Evolutionary conservation across 768 basidiomycete species (phyloP).

Genomic region (Mycena albidolilacea): DNA sequence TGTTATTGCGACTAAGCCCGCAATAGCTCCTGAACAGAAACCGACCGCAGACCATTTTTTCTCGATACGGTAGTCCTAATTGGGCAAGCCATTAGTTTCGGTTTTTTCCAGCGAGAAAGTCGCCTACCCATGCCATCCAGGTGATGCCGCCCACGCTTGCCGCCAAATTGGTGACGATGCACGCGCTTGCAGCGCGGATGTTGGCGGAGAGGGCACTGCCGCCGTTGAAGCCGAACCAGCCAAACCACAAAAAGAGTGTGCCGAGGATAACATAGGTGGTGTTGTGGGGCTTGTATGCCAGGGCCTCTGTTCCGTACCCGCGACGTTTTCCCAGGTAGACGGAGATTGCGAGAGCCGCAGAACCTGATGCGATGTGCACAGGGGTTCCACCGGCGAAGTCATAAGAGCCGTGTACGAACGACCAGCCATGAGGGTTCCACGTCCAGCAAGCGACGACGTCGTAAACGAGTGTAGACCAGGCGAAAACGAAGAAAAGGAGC

Average conservation of each 20-base stretch:
- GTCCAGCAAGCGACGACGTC: slow-evolving; percentile 97
- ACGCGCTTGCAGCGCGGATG: slow-evolving; percentile 88
- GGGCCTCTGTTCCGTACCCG: slow-evolving; percentile 50
- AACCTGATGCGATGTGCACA: slow-evolving; percentile 96
- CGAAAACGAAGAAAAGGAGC: slow-evolving; percentile 89
- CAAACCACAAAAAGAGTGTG: slow-evolving; percentile 86
- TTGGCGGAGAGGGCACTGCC: slow-evolving; percentile 93
- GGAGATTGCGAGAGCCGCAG: slow-evolving; percentile 91
- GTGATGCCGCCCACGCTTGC: slow-evolving; percentile 89
- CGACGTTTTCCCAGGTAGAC: slow-evolving; percentile 76
- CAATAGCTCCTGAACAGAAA: slow-evolving; percentile 95
- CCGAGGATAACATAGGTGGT: slow-evolving; percentile 95
- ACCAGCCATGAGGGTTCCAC: slow-evolving; percentile 89
- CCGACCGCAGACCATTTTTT: slow-evolving; percentile 95
- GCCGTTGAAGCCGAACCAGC: slow-evolving; percentile 96
- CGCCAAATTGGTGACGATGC: slow-evolving; percentile 94
- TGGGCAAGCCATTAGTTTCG: background rate
- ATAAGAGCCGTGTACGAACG: slow-evolving; percentile 77
- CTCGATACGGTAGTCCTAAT: slow-evolving; percentile 92
- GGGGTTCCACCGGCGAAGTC: slow-evolving; percentile 76
- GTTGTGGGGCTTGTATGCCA: slow-evolving; percentile 96
- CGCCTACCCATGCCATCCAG: slow-evolving; percentile 90
- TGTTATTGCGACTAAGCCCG: slow-evolving; percentile 91
- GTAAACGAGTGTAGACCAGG: slow-evolving; percentile 92
- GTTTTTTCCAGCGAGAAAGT: background rate